Conservation (phyloP, 768 basidiomycete species). For the Tylopilus plumbeoviolaceoides region DNA sequence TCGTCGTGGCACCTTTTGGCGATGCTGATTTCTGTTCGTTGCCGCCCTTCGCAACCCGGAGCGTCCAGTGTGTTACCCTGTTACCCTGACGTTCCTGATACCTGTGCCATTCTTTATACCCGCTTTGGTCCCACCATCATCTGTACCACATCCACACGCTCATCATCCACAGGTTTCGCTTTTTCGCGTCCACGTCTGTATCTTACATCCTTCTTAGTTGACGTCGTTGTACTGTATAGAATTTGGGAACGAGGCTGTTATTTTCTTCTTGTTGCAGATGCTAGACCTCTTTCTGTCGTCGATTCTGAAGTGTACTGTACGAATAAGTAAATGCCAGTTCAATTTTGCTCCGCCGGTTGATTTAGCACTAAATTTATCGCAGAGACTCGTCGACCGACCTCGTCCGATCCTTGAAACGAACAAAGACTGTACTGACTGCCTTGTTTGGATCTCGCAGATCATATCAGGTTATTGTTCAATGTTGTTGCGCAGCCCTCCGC, state of each 20-base stretch:
- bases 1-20: conserved; percentile 11
- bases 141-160: conserved; percentile 24
- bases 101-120: conserved; percentile 30
- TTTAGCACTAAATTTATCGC: not conserved
- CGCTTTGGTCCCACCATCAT: conserved; percentile 22
- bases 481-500: too few relatives aligned
- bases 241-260: not conserved
- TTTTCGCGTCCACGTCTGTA: conserved; percentile 17
- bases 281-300: conserved; percentile 1
- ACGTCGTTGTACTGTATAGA: conserved; percentile 16
- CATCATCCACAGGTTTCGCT: conserved; percentile 17
- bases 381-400: not conserved
- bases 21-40: conserved; percentile 25
- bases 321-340: not conserved
- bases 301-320: conserved; percentile 1
- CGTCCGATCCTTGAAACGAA: not conserved
- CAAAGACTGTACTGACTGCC: too few relatives aligned
- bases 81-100: conserved; percentile 25
- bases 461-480: too few relatives aligned
- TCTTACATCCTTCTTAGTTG: conserved; percentile 5
- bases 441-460: too few relatives aligned
- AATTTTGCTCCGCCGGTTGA: not conserved
- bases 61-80: conserved; percentile 13
- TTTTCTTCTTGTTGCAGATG: conserved; percentile 5
- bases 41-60: conserved; percentile 13